Percentiles rank a stretch among this genome's conserved stretches.
These are phyloP conservation scores for Solanum medicagineum DNA, from an alignment of 257 asterid genomes.

Conservation along the genomic window DNA sequence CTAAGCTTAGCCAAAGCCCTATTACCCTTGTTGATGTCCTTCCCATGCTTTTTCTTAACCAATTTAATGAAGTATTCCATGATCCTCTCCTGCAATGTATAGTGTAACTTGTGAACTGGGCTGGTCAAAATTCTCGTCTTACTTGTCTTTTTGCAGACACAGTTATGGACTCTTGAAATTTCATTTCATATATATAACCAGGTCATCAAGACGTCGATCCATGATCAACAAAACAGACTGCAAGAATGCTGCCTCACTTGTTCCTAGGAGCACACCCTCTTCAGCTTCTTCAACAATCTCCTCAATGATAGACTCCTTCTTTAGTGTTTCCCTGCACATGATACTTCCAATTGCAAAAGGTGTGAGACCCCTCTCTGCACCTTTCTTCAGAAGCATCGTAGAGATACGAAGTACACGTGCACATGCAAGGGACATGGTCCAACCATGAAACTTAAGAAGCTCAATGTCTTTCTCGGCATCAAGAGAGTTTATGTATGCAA, in stretches of 20 bases:
- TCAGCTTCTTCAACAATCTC: conserved; percentile 47
- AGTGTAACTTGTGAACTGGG: no score
- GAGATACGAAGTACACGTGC: conserved; percentile 50
- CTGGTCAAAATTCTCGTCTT: no score
- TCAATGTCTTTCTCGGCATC: conserved; percentile 60
- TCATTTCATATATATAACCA: background rate
- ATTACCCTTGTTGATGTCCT: no score
- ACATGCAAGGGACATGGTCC: conserved; percentile 40
- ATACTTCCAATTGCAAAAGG: conserved; percentile 57
- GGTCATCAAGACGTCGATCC: conserved; percentile 42
- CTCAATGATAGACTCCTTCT: conserved; percentile 44
- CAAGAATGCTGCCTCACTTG: conserved; percentile 45
- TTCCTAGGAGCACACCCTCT: conserved; percentile 39
- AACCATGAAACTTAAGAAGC: conserved; percentile 46
- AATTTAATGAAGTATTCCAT: no score
- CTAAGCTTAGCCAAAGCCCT: no score
- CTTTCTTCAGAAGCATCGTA: conserved; percentile 70
- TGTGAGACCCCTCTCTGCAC: conserved; percentile 49
- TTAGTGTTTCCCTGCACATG: conserved; percentile 55
- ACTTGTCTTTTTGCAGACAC: no score
- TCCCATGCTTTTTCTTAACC: no score
- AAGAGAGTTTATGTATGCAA: conserved; percentile 44
- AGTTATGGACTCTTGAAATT: background rate
- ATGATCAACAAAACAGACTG: conserved; percentile 33
- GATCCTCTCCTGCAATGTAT: no score